Evolutionary conservation across 2,329 filamentous ascomycete genomes (phyloP), one percentile per base, ranked within the genome.

Genomic region (Paecilomyces dactylethromorphus): DNA sequence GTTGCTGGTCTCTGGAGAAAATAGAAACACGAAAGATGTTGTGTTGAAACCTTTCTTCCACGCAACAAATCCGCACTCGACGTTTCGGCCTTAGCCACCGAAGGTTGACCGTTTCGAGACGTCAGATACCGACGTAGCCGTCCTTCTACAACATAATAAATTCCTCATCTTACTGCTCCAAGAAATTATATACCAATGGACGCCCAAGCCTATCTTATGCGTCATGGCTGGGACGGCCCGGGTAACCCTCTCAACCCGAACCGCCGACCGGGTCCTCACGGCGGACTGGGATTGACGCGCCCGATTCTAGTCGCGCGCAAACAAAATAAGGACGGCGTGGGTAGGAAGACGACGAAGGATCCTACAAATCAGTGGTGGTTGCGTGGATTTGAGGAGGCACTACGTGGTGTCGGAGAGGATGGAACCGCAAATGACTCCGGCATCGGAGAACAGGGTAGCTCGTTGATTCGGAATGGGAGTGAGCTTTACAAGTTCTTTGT

Each of bases 341-440:
- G 93, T 57, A 87, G 90, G 71, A 91, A 90, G 73, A 84, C 84
- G 64, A 82, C 83, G 58, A 74, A 79, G 58, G 80, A 80, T 29
- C 80, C 84, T 32, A 81, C 82, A 59, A 93, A 97, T 71, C 92
- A 96, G 73, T 99, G 94, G 94, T 99, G 94, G 94, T 82, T 96
- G 75, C 88, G 91, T 59, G 94, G 94, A 11, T 97, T 96, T 66
- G 93, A 97, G 75, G 87, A 92, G 71, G 92, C 92, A 58, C 79
- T 97, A 64, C 89, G 94, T 74, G 89, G 88, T 3, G 82, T 96
- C 56, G 82, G 81, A 0, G 75, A 77, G 3, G 88, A 90, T 70
- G 86, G 83, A 1, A 83, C 64, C 81, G 85, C 56, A 77, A 79
- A 65, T 57, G 85, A 45, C 3, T n/a, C 58, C 75, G 83, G 65